phyloP scores from a whole-genome alignment of 306 rosid species.

The Fagus sylvatica region DNA sequence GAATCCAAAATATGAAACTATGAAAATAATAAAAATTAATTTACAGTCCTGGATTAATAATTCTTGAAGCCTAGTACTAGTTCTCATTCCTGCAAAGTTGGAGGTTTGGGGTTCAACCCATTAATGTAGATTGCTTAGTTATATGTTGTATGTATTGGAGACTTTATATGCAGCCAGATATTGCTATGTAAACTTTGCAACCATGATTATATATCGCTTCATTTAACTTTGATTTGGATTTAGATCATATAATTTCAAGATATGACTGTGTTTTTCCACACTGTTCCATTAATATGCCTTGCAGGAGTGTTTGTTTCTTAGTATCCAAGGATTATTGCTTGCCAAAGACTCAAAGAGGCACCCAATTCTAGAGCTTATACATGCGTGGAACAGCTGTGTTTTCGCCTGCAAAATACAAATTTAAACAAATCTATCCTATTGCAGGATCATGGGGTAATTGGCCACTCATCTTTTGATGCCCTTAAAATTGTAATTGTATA shows the following conservation, averaged over 20 bases:
- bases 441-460: conserved; percentile 52
- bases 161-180: not conserved
- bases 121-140: no score
- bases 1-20: no score
- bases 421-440: conserved; percentile 35
- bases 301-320: not conserved
- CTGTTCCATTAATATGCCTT: not conserved
- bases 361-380: not conserved
- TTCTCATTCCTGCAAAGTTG: no score
- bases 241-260: not conserved
- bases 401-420: conserved; percentile 36
- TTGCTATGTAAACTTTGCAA: not conserved
- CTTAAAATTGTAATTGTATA: not conserved
- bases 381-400: conserved; percentile 42
- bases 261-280: not conserved
- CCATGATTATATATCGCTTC: not conserved
- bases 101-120: no score
- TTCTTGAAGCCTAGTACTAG: no score
- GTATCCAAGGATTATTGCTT: conserved; percentile 8
- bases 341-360: conserved; percentile 6
- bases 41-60: no score
- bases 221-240: not conserved
- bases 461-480: conserved; percentile 4
- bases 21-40: no score
- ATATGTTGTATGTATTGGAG: no score